phyloP scores from a whole-genome alignment of 2,329 filamentous ascomycete species.

The Scedosporium aurantiacum region DNA sequence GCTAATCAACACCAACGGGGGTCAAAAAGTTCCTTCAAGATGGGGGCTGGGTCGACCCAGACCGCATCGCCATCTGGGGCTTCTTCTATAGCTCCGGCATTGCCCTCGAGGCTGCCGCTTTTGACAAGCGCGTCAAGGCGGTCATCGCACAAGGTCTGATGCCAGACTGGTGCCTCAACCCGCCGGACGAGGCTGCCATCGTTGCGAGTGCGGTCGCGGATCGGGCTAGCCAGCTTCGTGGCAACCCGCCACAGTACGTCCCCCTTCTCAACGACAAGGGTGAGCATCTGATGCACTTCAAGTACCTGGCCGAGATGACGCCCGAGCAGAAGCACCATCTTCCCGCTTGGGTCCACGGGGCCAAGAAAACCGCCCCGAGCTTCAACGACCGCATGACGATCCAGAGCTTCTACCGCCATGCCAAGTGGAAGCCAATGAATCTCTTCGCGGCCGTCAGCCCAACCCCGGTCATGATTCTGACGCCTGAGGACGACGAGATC shows the following conservation, averaged over 20 bases:
- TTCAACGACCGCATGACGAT: constrained; percentile 17
- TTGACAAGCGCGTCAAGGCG: constrained; percentile 16
- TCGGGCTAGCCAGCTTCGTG: constrained; percentile 24
- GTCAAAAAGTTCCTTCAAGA: constrained; percentile 25
- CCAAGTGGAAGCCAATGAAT: constrained; percentile 12
- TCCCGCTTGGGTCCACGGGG: constrained; percentile 8
- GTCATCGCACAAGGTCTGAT: constrained; percentile 16
- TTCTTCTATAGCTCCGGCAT: constrained; percentile 18
- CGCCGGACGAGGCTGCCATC: constrained; percentile 9
- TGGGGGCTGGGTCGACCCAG: constrained; percentile 24
- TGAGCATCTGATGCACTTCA: constrained; percentile 25
- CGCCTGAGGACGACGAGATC: constrained; percentile 17
- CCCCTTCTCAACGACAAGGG: constrained; percentile 23
- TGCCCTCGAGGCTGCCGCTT: constrained; percentile 15
- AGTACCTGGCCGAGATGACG: constrained; percentile 5
- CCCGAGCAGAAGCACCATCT: constrained; percentile 13
- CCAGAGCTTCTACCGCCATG: constrained; percentile 17
- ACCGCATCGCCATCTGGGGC: constrained; percentile 19
- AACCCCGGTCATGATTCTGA: constrained; percentile 17
- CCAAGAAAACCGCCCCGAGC: constrained; percentile 10
- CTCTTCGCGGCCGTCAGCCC: constrained; percentile 11
- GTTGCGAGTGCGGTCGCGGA: constrained; percentile 22
- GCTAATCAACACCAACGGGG: no score
- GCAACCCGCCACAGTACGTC: constrained; percentile 25
- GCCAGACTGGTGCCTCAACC: constrained; percentile 5